Conservation (phyloP, 306 rosid genomes). For the Trichosanthes cucumerina region DNA sequence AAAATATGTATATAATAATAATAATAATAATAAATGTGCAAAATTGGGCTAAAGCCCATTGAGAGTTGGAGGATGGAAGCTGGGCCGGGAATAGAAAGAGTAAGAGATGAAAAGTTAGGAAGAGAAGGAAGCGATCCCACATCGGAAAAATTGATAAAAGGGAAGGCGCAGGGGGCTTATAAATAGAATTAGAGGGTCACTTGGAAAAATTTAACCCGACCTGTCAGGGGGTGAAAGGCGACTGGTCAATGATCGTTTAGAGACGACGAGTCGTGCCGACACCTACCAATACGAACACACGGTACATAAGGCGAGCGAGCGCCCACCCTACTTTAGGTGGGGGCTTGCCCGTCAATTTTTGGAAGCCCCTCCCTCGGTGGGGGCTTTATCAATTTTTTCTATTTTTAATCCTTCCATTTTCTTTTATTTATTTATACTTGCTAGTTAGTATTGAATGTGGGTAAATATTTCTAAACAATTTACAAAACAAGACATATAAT, state of each 20-base stretch:
- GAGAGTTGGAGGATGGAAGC: background rate
- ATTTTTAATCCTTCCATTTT: too few species aligned
- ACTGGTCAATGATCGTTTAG: conserved; percentile 58
- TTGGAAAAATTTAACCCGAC: conserved; percentile 7
- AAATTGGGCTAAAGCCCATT: background rate
- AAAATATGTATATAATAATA: too few species aligned
- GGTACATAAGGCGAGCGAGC: conserved; percentile 13
- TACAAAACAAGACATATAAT: too few species aligned
- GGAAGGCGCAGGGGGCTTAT: background rate
- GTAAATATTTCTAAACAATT: too few species aligned
- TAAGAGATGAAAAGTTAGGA: background rate
- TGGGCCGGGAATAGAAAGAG: background rate
- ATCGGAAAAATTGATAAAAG: background rate
- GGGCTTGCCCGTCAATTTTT: conserved; percentile 69
- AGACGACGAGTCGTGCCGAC: conserved; percentile 77
- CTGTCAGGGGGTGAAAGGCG: conserved; percentile 75
- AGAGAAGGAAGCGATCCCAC: background rate
- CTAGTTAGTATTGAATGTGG: too few species aligned
- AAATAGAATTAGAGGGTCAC: background rate
- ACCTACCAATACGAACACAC: conserved; percentile 32
- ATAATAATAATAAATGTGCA: too few species aligned
- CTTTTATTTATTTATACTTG: too few species aligned
- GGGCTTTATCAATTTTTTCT: background rate
- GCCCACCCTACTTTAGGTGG: conserved; percentile 42
- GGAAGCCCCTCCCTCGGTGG: conserved; percentile 25